Evolutionary conservation across 345 rosid genomes (phyloP), one percentile per base, ranked within the genome.

Genomic region (Boechera divaricarpa): DNA sequence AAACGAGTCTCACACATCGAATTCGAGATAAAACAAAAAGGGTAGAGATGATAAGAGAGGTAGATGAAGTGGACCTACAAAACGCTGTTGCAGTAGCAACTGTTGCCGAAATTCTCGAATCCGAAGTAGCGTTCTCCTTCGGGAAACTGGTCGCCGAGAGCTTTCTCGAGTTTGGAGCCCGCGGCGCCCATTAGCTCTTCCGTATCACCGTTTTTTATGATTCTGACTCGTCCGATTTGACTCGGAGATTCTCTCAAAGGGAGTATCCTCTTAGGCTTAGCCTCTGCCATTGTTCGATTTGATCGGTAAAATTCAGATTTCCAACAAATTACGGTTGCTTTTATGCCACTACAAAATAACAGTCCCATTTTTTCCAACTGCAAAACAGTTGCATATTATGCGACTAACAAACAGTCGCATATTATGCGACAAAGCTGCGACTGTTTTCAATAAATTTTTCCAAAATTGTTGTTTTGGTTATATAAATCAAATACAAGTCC

Each of bases 101-200:
- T 95, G 78, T 95, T 95, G 78, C 99, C 99, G 80, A 92, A 95
- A 82, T 95, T 95, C 89, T 95, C 99, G 70, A 95, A 93, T 59
- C 99, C 99, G 59, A 95, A 95, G 84, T 92, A 95, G 16, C 98
- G 93, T 77, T 95, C 98, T 60, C 99, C 99, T 85, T 95, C 99
- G 11, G 99, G 99, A 79, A 95, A 95, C 84, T 91, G 97, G 83
- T 95, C 99, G 80, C 99, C 98, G 42, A 95, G 88, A 78, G 99
- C 99, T 82, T 95, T 95, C 93, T 95, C 99, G 77, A 95, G 98
- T 84, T 90, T 95, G 49, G 99, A 95, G 63, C 98, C 99, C 54
- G 98, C 96, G 56, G 96, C 98, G 11, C 99, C 99, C 99, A 95
- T 95, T 26, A 78, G 61, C 67, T 65, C 74, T 48, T 63, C 51